These are phyloP conservation scores for Morella rubra DNA, from an alignment of 306 rosid genomes.

Conservation along the genomic window DNA sequence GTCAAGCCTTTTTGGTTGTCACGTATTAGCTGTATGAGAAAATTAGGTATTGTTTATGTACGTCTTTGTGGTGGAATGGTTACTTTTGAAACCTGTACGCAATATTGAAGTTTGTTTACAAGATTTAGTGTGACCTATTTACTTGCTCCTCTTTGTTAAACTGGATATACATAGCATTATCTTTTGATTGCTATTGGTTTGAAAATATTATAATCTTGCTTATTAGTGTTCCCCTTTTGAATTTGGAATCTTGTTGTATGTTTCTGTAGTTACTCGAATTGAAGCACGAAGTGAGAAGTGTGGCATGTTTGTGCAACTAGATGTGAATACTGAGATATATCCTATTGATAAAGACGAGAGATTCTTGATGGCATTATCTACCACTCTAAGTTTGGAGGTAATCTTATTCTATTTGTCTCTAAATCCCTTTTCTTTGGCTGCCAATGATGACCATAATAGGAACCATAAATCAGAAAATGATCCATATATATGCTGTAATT, in stretches of 20 bases:
- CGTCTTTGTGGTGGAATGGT: not conserved
- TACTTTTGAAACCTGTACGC: not conserved
- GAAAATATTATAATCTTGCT: too few relatives aligned
- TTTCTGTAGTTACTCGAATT: conserved; percentile 63
- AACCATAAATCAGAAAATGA: not conserved
- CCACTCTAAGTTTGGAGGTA: conserved; percentile 78
- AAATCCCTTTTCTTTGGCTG: conserved; percentile 9
- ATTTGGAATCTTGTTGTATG: not conserved
- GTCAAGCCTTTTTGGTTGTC: conserved; percentile 8
- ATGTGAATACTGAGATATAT: conserved; percentile 82
- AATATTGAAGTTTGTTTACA: not conserved
- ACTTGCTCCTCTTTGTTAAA: not conserved
- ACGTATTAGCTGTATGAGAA: not conserved
- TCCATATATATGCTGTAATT: not conserved
- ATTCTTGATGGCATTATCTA: conserved; percentile 69
- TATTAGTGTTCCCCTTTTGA: not conserved
- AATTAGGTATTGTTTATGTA: not conserved
- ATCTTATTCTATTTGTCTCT: conserved; percentile 6
- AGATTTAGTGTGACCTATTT: not conserved
- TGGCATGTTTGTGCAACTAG: conserved; percentile 60
- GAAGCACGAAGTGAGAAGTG: conserved; percentile 75
- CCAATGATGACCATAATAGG: not conserved
- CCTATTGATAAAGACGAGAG: conserved; percentile 60
- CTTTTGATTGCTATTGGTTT: not conserved
- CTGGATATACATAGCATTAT: not conserved